Base-by-base conservation (phyloP, 129 eudicot genomes). In the Helianthus tuberosus region DNA sequence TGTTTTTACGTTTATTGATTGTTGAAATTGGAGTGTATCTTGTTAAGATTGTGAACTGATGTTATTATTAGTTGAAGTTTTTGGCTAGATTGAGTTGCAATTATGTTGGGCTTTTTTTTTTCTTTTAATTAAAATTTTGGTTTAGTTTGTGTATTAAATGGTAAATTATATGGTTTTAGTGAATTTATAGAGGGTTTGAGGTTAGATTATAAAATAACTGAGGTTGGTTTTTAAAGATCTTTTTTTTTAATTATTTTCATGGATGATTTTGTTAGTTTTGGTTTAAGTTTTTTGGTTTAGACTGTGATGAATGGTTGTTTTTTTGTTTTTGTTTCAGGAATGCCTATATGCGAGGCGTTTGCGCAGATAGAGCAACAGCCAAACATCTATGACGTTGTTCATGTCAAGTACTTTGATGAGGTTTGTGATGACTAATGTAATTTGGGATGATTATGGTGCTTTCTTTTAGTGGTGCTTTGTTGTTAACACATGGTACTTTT, bases 301-400 rank as follows among this genome's bases (percentile, higher is more conserved):
- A 53, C n/a, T 50, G 38, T 14, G 46, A 52, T 51, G 49, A 51
- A 36, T 77, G 6, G 8, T 5, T 6, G 8, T 5, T 5, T 39
- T 4, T 41, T n/a, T n/a, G n/a, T n/a, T n/a, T 64, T 27, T 64
- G 74, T 87, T 85, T 20, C 86, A 94, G 99, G 99, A 61, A 94
- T 94, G 97, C 99, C 99, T 5, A 91, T 94, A 47, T 90, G 93
- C 13, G 97, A 94, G 69, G 99, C 99, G 15, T 90, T 94, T 86
- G 93, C 91, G 9, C 97, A 88, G 66, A 91, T 94, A 47, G 99
- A 94, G 72, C 93, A 90, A 71, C 97, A 94, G 66, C 99, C 97
- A 0, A 94, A 85, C 48, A 84, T 90, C 36, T 94, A 94, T 43
- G 99, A 94, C 66, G 97, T 91, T 73, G 99, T 94, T 68, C 97